phyloP scores from a whole-genome alignment of 495 filamentous ascomycete species.

The Apiosordaria backusii region DNA sequence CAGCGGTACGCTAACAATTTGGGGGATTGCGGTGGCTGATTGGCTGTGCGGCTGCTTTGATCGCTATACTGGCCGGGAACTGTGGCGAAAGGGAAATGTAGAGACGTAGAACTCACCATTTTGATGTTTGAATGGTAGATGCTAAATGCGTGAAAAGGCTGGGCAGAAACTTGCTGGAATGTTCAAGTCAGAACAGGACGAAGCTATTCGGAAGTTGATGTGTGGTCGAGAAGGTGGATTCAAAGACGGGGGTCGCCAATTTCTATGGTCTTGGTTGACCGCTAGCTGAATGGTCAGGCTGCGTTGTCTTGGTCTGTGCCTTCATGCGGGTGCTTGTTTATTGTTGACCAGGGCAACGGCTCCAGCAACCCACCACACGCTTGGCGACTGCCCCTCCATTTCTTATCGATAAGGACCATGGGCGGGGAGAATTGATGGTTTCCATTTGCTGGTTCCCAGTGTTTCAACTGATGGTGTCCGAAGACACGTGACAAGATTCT shows the following conservation, averaged over 20 bases:
- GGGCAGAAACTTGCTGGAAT: neutral
- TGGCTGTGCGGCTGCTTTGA: constrained; percentile 14
- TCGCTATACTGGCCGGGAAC: constrained; percentile 28
- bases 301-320: constrained; percentile 3
- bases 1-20: constrained; percentile 25
- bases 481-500: too few relatives aligned
- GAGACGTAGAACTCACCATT: constrained; percentile 19
- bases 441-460: neutral
- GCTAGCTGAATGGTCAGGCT: neutral
- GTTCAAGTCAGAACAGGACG: constrained; percentile 2
- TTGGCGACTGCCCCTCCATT: neutral
- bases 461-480: too few relatives aligned
- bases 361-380: neutral
- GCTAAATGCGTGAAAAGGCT: neutral
- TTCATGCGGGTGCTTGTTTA: constrained; percentile 9
- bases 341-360: constrained; percentile 18
- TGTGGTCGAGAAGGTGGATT: constrained; percentile 22
- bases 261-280: neutral
- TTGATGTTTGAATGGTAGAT: constrained; percentile 9
- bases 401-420: neutral
- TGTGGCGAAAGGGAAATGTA: constrained; percentile 13
- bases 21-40: constrained; percentile 19
- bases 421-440: constrained; percentile 5
- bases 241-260: constrained; percentile 8
- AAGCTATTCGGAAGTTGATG: constrained; percentile 29